Evolutionary conservation across 1,139 yeast species (phyloP).

Genomic region (Lizanozyma gosingica): DNA sequence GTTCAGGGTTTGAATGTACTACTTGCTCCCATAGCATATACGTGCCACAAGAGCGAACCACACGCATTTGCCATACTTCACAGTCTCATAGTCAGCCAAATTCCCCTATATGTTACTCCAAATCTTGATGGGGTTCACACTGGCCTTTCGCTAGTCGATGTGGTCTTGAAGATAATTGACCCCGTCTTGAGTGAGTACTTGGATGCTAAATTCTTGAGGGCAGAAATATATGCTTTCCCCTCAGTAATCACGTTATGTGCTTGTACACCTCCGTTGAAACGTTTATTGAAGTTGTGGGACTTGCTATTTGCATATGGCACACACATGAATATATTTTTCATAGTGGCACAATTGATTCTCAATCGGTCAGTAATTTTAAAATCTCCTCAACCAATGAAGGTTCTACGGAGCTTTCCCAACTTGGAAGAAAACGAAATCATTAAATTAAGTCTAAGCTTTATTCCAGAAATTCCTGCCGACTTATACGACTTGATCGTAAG

Average conservation of each 20-base stretch:
- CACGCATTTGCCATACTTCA: conserved; percentile 74
- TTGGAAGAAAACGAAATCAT: conserved; percentile 70
- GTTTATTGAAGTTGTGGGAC: conserved; percentile 81
- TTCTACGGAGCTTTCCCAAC: conserved; percentile 64
- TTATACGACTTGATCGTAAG: conserved; percentile 62
- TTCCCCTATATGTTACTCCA: conserved; percentile 75
- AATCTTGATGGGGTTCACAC: conserved; percentile 78
- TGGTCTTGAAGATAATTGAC: conserved; percentile 64
- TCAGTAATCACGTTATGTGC: conserved; percentile 82
- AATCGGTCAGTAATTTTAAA: conserved; percentile 53
- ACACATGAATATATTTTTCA: conserved; percentile 76
- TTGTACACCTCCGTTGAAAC: conserved; percentile 77
- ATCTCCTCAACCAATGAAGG: conserved; percentile 62
- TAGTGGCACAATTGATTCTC: conserved; percentile 74
- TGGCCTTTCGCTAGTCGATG: conserved; percentile 62
- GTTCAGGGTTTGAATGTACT: conserved; percentile 91
- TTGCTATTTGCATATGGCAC: conserved; percentile 85
- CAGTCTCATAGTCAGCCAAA: conserved; percentile 45
- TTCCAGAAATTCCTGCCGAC: conserved; percentile 63
- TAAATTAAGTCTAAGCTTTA: conserved; percentile 70
- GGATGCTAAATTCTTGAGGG: conserved; percentile 57
- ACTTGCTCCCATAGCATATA: conserved; percentile 75
- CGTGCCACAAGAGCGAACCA: conserved; percentile 68
- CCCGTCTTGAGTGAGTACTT: conserved; percentile 57
- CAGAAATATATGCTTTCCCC: conserved; percentile 86